phyloP scores from a whole-genome alignment of 1,284 basidiomycete genomes.

The Boletus sp. region DNA sequence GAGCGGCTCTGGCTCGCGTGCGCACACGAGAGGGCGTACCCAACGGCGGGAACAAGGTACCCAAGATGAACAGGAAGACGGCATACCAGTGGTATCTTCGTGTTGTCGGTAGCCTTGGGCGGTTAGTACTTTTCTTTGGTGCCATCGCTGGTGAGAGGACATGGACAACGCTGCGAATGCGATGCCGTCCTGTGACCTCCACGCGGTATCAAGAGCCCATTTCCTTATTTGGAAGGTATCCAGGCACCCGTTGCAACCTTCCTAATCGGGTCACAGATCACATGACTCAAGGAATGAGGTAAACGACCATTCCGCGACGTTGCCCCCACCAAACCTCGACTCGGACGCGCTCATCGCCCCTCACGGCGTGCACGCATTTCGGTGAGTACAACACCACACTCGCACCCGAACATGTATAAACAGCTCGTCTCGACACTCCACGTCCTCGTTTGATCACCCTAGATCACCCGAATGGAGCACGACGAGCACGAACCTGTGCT shows the following conservation, averaged over 20 bases:
- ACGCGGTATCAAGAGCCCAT: background rate
- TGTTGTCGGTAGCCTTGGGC: constrained; percentile 63
- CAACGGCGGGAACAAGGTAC: constrained; percentile 81
- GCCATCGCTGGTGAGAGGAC: constrained; percentile 30
- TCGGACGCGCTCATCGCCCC: constrained; percentile 22
- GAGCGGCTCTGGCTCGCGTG: background rate
- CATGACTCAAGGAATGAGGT: constrained; percentile 33
- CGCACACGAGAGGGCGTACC: constrained; percentile 48
- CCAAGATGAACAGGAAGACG: constrained; percentile 77
- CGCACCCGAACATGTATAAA: background rate
- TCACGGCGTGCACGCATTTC: constrained; percentile 17
- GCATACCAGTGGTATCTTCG: constrained; percentile 80
- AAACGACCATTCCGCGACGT: constrained; percentile 17
- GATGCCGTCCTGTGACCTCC: background rate
- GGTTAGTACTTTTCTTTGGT: constrained; percentile 29
- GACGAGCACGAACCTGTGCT: constrained; percentile 61
- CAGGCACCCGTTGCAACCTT: constrained; percentile 1
- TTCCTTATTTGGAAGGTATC: constrained; percentile 10
- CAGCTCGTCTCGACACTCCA: background rate
- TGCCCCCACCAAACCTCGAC: constrained; percentile 18
- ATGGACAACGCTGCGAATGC: constrained; percentile 9
- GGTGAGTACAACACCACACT: constrained; percentile 16
- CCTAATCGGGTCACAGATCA: constrained; percentile 15
- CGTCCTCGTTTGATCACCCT: background rate
- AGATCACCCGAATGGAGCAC: constrained; percentile 46